Evolutionary conservation across 2,329 filamentous ascomycete genomes (phyloP), one percentile per base, ranked within the genome.

Genomic region (Cyphellophora europaea): DNA sequence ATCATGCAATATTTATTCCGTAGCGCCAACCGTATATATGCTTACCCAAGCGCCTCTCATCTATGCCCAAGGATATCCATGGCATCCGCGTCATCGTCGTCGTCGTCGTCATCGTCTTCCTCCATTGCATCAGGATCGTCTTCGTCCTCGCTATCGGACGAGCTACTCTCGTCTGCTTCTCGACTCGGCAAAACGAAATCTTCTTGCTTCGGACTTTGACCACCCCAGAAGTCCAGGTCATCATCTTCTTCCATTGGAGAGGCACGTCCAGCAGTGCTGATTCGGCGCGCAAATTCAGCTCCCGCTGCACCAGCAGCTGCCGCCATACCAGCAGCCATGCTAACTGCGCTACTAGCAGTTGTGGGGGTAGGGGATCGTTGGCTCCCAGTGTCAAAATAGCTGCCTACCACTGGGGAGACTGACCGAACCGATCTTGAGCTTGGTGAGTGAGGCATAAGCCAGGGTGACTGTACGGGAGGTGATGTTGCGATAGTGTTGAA

Each of bases 151-250:
- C 57, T 55, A 13, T 38, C 39, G 16, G 38, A 32, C 23, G 16
- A 25, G 15, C 35, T 30, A 17, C 27, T 62, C 30, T 58, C 57
- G 12, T 57, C 54, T 15, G 38, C 45, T n/a, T n/a, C n/a, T n/a
- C n/a, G n/a, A n/a, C n/a, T n/a, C n/a, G n/a, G n/a, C n/a, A n/a
- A n/a, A 5, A 45, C 51, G 11, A 44, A 47, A 18, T 45, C 40
- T 11, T 44, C 42, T 30, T 44, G 35, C 10, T 56, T 37, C 19
- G 67, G 59, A 52, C 63, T 66, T 10, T 64, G 59, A 11, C 47
- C 44, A 30, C 67, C 67, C 71, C 74, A 79, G 32, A 79, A 67
- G 18, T 69, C 67, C 18, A 79, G 49, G 6, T 67, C 65, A 12
- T 71, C 67, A 1, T 69, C 69, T 14, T 41, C 16, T 10, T 40